Percentiles rank a stretch among this genome's conserved stretches.
These are phyloP conservation scores for Termitomyces sp. DNA, from an alignment of 768 basidiomycete species.

Conservation along the genomic window DNA sequence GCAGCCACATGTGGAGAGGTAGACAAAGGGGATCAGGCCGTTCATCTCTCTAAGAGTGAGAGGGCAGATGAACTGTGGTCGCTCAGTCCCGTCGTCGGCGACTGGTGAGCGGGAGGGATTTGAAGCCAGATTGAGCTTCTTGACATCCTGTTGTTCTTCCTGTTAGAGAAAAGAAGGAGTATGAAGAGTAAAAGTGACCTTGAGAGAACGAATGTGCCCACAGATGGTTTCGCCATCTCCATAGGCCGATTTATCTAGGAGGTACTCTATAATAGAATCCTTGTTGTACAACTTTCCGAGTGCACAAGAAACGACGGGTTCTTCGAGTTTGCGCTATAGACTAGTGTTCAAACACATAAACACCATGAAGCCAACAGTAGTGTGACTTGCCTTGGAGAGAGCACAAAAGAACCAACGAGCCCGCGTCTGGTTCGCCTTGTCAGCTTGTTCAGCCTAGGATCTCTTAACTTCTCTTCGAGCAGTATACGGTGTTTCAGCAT, in stretches of 20 bases:
- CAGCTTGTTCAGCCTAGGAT: constrained; percentile 73
- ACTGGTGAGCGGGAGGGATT: constrained; percentile 53
- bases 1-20: constrained; percentile 84
- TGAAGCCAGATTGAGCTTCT: constrained; percentile 73
- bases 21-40: constrained; percentile 84
- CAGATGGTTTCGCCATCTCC: constrained; percentile 93
- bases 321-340: constrained; percentile 70
- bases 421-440: constrained; percentile 85
- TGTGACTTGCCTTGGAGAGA: constrained; percentile 75
- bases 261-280: constrained; percentile 87
- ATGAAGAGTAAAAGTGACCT: constrained; percentile 48
- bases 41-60: constrained; percentile 95
- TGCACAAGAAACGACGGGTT: constrained; percentile 88
- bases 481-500: constrained; percentile 4
- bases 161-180: not conserved
- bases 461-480: not conserved
- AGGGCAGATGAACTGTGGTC: constrained; percentile 83
- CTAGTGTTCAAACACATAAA: not conserved
- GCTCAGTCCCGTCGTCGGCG: constrained; percentile 41
- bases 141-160: constrained; percentile 63
- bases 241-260: constrained; percentile 78
- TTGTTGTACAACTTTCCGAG: constrained; percentile 97
- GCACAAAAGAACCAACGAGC: constrained; percentile 94
- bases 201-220: constrained; percentile 47
- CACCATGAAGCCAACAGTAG: no score